phyloP scores from a whole-genome alignment of 345 rosid genomes.

The Brassica napus region DNA sequence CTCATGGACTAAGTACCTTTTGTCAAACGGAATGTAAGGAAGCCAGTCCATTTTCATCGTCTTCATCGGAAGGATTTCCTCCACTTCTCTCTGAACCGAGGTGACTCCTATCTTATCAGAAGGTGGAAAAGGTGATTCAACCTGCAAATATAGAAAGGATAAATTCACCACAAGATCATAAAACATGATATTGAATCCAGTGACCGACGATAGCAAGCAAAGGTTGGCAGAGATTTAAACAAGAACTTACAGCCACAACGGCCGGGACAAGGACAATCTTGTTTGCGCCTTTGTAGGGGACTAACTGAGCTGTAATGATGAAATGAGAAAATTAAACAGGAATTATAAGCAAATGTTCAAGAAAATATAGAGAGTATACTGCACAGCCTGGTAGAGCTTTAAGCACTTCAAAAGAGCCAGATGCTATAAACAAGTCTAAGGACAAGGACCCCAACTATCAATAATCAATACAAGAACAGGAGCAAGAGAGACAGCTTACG shows the following conservation, averaged over 20 bases:
- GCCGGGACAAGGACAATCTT: slow-evolving; percentile 67
- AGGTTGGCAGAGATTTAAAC: slow-evolving; percentile 8
- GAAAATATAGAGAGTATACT: not conserved
- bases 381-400: not conserved
- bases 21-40: slow-evolving; percentile 85
- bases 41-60: slow-evolving; percentile 99
- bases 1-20: slow-evolving; percentile 52
- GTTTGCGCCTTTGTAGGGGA: slow-evolving; percentile 53
- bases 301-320: slow-evolving; percentile 82
- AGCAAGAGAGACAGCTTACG: slow-evolving; percentile 57
- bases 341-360: not conserved
- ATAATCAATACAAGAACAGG: not conserved
- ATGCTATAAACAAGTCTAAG: not conserved
- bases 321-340: slow-evolving; percentile 1
- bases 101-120: slow-evolving; percentile 96
- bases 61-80: slow-evolving; percentile 96
- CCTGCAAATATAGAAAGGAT: slow-evolving; percentile 46
- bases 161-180: not conserved
- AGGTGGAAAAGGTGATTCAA: slow-evolving; percentile 89
- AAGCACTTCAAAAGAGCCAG: not conserved
- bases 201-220: not conserved
- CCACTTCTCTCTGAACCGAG: slow-evolving; percentile 92
- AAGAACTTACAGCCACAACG: slow-evolving; percentile 80
- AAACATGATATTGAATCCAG: not conserved
- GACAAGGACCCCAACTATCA: not conserved